Evolutionary conservation across 148 eudicot genomes (phyloP).

Genomic region (Fagopyrum tataricum): DNA sequence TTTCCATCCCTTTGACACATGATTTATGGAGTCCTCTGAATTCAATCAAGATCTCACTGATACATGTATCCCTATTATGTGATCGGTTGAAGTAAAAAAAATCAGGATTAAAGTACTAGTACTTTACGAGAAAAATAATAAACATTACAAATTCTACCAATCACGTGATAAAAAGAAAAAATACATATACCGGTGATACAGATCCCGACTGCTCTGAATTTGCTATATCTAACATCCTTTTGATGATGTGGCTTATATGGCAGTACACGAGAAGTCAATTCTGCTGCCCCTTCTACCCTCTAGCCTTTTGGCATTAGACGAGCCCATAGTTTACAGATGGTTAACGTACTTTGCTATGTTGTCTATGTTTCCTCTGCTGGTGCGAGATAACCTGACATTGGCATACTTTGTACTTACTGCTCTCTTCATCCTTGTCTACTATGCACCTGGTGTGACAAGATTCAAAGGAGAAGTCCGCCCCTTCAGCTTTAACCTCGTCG

Average conservation of each 20-base stretch:
- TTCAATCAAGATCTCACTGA: too few species aligned
- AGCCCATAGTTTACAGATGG: constrained; percentile 73
- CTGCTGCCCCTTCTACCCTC: constrained; percentile 84
- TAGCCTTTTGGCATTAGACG: constrained; percentile 75
- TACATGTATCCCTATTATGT: too few species aligned
- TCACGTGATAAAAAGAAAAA: too few species aligned
- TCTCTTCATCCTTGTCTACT: constrained; percentile 54
- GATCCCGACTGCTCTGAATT: too few species aligned
- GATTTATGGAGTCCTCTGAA: too few species aligned
- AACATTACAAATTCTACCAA: too few species aligned
- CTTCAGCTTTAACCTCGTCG: constrained; percentile 22
- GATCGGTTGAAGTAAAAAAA: too few species aligned
- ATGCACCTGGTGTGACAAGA: constrained; percentile 46
- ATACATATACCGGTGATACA: too few species aligned
- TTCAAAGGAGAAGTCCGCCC: constrained; percentile 12
- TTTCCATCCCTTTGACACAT: not conserved
- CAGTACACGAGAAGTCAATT: constrained; percentile 97
- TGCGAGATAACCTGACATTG: constrained; percentile 58
- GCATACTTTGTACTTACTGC: constrained; percentile 56
- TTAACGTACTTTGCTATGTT: constrained; percentile 55
- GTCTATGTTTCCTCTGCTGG: constrained; percentile 85
- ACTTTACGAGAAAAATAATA: too few species aligned
- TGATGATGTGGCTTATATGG: not conserved
- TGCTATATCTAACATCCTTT: not conserved
- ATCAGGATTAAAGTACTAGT: too few species aligned